Conservation (phyloP, 179 eudicot species). For the Actinidia chinensis region DNA sequence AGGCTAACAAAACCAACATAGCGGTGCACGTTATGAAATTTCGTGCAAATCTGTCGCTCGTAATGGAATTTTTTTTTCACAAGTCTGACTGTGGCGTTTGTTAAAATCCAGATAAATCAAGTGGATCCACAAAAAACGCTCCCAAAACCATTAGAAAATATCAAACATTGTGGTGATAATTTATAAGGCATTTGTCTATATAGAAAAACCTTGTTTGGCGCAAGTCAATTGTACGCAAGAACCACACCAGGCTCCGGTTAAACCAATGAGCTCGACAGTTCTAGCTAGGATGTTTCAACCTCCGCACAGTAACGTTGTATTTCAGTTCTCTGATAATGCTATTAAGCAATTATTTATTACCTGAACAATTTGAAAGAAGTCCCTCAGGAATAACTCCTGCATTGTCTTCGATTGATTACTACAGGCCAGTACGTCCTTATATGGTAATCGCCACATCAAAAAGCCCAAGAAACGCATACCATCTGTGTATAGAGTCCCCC, state of each 20-base stretch:
- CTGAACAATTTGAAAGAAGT: slow-evolving; percentile 83
- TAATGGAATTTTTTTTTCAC: no score
- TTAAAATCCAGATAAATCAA: background rate
- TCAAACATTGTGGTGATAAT: background rate
- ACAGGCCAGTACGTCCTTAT: slow-evolving; percentile 83
- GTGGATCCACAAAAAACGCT: background rate
- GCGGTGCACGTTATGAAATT: background rate
- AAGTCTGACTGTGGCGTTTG: no score
- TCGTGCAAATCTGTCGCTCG: background rate
- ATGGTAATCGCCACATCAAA: slow-evolving; percentile 80
- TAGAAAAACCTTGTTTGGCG: background rate
- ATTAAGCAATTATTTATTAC: slow-evolving; percentile 32
- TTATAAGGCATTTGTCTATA: background rate
- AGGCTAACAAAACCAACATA: background rate
- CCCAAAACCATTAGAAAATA: background rate
- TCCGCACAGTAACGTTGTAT: background rate
- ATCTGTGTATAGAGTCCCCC: slow-evolving; percentile 51
- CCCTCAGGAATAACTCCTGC: slow-evolving; percentile 85
- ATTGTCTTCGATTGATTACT: slow-evolving; percentile 82
- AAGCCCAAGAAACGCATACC: slow-evolving; percentile 89
- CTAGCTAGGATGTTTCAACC: background rate
- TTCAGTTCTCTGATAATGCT: background rate
- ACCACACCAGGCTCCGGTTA: background rate
- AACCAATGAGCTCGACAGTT: background rate
- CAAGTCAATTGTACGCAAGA: background rate